Percentiles rank a stretch among this genome's conserved stretches.
Conservation (phyloP, 2,329 filamentous ascomycete species). For the Byssochlamys sp. region DNA sequence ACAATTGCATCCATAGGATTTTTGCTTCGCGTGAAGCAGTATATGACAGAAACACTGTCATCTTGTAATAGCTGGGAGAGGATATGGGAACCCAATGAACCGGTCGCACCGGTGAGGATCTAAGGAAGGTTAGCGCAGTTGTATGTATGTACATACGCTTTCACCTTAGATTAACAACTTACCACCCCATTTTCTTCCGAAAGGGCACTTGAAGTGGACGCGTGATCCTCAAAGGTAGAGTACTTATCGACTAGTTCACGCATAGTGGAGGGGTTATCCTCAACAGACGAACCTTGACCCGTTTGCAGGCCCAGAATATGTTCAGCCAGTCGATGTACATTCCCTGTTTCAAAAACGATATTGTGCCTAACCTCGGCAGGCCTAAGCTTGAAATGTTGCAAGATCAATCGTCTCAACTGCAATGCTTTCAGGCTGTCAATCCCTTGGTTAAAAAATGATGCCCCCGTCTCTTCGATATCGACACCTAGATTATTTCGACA, state of each 20-base stretch:
- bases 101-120: slow-evolving; percentile 37
- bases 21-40: slow-evolving; percentile 27
- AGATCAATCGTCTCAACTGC: slow-evolving; percentile 35
- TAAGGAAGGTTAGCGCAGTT: slow-evolving; percentile 3
- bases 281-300: slow-evolving; percentile 6
- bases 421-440: slow-evolving; percentile 41
- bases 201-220: slow-evolving; percentile 14
- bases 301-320: slow-evolving; percentile 22
- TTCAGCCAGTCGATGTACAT: slow-evolving; percentile 26
- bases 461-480: slow-evolving; percentile 17
- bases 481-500: slow-evolving; percentile 25
- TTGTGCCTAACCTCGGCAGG: slow-evolving; percentile 27
- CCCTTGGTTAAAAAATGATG: slow-evolving; percentile 38
- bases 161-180: slow-evolving; percentile 3
- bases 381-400: slow-evolving; percentile 29
- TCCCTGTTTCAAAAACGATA: slow-evolving; percentile 36
- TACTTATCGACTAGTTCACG: slow-evolving; percentile 39
- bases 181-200: slow-evolving; percentile 13
- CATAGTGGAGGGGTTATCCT: slow-evolving; percentile 27
- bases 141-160: not conserved
- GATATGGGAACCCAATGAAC: slow-evolving; percentile 35
- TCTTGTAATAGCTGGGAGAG: slow-evolving; percentile 30
- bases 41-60: slow-evolving; percentile 24
- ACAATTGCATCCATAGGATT: slow-evolving; percentile 15
- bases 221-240: slow-evolving; percentile 30